These are phyloP conservation scores for Trypanosoma vivax DNA, from an alignment of 208 protist species.

Conservation along the genomic window DNA sequence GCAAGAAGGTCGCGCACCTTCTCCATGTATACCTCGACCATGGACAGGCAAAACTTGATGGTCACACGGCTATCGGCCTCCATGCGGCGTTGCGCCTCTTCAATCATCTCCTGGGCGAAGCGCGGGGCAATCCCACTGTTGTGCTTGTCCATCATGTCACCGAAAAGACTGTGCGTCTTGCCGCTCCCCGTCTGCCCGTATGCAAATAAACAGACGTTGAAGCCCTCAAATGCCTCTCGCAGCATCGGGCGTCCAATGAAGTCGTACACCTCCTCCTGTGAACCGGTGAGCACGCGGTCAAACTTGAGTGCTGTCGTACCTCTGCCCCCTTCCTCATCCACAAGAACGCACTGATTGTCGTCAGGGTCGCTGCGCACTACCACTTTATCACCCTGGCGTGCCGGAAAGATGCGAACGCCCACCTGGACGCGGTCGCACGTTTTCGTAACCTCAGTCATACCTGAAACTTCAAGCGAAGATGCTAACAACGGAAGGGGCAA, in stretches of 20 bases:
- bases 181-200: constrained; percentile 87
- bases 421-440: constrained; percentile 13
- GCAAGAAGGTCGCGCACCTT: constrained; percentile 73
- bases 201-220: constrained; percentile 86
- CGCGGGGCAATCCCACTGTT: constrained; percentile 54
- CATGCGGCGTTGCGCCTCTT: constrained; percentile 22
- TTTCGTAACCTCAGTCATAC: constrained; percentile 1
- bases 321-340: constrained; percentile 6
- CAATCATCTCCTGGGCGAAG: constrained; percentile 57
- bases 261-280: constrained; percentile 63
- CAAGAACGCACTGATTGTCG: constrained; percentile 6
- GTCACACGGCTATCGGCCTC: constrained; percentile 59
- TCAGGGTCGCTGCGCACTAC: constrained; percentile 4
- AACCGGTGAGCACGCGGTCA: constrained; percentile 24
- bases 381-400: constrained; percentile 9
- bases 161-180: constrained; percentile 85
- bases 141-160: constrained; percentile 19
- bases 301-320: constrained; percentile 17
- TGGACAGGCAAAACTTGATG: constrained; percentile 61
- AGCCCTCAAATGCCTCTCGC: constrained; percentile 73
- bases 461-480: not conserved
- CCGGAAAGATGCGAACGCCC: constrained; percentile 12
- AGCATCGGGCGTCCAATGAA: constrained; percentile 73
- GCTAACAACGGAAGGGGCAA: not conserved
- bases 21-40: constrained; percentile 90